Base-by-base conservation (phyloP, 1,139 yeast genomes). In the Saccharomyces hybrid region DNA sequence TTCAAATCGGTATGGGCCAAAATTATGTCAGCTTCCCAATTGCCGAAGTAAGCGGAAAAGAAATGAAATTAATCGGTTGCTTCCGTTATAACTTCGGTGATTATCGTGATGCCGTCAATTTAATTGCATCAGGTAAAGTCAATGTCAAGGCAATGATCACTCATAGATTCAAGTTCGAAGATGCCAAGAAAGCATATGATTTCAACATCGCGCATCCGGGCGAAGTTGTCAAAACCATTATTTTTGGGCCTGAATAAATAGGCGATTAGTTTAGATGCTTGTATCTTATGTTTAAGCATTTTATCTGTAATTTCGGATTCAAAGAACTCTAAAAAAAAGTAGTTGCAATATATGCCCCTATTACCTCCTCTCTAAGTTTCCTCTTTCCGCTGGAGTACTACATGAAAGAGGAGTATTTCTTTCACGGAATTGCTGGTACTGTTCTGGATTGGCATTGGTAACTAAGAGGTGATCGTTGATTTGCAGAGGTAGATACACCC, bases 81-180 rank as follows among this genome's bases (percentile, higher is more conserved):
- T 89, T 88, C 78, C 82, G 97, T 70, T 90, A 90, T 72, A 83
- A 84, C 54, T 83, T 78, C 61, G 85, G 88, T 59, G 96, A 88
- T 70, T 89, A 88, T 75, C 78, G 80, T 62, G 82, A 84, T 49
- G 83, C 95, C 1, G 89, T 89, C 47, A 79, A 80, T 48, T 77
- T 89, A 61, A 76, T 89, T 54, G 78, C 81, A 30, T 75, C 80
- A 57, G 86, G 86, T 53, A 78, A 75, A 62, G 78, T 85, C 54
- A 80, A 85, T 57, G 85, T 82, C 56, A 83, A 80, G 57, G 75
- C 79, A 51, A 77, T 91, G 61, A 83, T 91, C 63, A 88, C 97
- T 9, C 93, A 89, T 70, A 79, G 86, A 63, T 88, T 80, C 76
- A 71, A 77, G 54, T 87, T 88, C 65, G 79, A 80, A 50, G 86